Conservation (phyloP, 495 filamentous ascomycete genomes). For the Neurospora sp. region DNA sequence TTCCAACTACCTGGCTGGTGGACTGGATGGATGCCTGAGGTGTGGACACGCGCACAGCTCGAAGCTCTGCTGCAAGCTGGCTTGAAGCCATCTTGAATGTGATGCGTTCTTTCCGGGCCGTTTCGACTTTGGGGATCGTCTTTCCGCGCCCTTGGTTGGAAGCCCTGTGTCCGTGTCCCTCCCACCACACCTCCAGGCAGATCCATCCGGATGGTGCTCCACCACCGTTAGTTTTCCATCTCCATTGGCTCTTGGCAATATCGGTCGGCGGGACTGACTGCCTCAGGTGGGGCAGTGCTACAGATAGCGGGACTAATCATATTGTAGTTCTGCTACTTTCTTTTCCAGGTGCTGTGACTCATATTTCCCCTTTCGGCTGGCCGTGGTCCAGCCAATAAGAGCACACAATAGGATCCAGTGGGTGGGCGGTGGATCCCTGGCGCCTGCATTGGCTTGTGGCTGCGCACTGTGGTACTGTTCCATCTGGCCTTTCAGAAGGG, state of each 20-base stretch:
- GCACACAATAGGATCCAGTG: neutral
- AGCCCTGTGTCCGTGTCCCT: neutral
- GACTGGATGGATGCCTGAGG: neutral
- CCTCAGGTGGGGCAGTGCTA: constrained; percentile 4
- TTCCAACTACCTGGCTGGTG: neutral
- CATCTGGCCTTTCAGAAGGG: neutral
- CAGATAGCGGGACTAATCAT: neutral
- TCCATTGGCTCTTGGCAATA: neutral
- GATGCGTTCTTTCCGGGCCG: neutral
- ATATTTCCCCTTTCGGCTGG: constrained; percentile 23
- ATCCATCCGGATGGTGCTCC: neutral
- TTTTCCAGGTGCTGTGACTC: constrained; percentile 15
- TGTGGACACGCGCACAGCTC: neutral
- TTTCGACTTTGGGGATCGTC: neutral
- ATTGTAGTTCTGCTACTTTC: neutral
- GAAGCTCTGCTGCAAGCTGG: neutral
- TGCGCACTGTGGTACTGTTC: neutral
- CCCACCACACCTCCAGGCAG: neutral
- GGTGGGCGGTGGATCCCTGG: neutral
- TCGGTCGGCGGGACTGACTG: neutral
- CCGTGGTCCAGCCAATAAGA: constrained; percentile 11
- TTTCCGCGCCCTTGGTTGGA: neutral
- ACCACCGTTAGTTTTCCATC: neutral
- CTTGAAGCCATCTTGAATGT: neutral
- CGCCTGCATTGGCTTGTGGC: neutral